Percentiles rank a stretch among this genome's conserved stretches.
Evolutionary conservation across 2,329 filamentous ascomycete genomes (phyloP).

Genomic region (Paecilomyces niveus): DNA sequence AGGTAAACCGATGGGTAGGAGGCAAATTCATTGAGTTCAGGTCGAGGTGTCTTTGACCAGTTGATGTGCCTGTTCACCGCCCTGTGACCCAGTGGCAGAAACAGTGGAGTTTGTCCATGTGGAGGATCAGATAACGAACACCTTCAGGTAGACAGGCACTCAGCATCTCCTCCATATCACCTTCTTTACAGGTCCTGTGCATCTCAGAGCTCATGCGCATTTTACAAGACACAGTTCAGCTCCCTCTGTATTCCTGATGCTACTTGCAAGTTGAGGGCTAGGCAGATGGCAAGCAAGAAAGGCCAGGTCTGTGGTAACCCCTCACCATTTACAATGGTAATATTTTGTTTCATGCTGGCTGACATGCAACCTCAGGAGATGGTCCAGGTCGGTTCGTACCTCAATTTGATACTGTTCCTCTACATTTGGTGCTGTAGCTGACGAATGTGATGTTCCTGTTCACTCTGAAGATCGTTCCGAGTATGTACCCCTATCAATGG

Average conservation of each 20-base stretch:
- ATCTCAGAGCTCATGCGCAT: not conserved
- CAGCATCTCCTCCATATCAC: not conserved
- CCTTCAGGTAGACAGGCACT: not conserved
- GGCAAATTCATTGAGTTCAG: not conserved
- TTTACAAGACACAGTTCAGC: not conserved
- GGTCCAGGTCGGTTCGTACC: constrained; percentile 93
- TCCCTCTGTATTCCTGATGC: not conserved
- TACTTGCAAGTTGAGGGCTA: constrained; percentile 3
- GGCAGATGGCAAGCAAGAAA: constrained; percentile 44
- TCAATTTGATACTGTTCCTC: constrained; percentile 13
- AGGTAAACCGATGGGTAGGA: not conserved
- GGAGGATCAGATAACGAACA: not conserved
- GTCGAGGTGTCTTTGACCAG: not conserved
- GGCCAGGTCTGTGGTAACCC: constrained; percentile 51
- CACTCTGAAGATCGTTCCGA: constrained; percentile 28
- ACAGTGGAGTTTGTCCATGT: not conserved
- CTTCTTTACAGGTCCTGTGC: not conserved
- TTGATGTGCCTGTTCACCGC: not conserved
- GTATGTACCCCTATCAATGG: constrained; percentile 19
- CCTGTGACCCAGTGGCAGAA: not conserved
- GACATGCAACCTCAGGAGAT: constrained; percentile 64
- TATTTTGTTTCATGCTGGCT: constrained; percentile 4
- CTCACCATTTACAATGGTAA: not conserved
- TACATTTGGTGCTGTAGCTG: constrained; percentile 11
- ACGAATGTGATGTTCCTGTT: constrained; percentile 13